Percentiles rank a stretch among this genome's conserved stretches.
These are phyloP conservation scores for Beauveria sp. DNA, from an alignment of 2,329 filamentous ascomycete species.

Conservation along the genomic window DNA sequence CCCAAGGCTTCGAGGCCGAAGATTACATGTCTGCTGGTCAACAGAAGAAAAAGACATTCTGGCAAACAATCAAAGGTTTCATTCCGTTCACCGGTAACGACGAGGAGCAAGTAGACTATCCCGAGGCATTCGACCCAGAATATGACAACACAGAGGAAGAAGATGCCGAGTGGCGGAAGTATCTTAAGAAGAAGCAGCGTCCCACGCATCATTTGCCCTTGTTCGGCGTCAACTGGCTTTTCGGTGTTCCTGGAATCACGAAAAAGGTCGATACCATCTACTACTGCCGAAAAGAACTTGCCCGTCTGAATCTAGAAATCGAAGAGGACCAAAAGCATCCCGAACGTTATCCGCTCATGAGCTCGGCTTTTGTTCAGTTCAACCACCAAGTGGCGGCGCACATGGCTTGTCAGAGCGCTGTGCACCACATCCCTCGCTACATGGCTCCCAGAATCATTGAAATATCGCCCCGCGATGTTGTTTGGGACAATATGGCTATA, in stretches of 20 bases:
- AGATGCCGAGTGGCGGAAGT: conserved; percentile 71
- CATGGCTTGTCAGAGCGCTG: conserved; percentile 92
- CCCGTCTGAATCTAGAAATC: conserved; percentile 84
- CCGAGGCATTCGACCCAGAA: conserved; percentile 53
- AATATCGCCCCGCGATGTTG: conserved; percentile 83
- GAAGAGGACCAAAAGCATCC: conserved; percentile 80
- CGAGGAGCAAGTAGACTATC: conserved; percentile 48
- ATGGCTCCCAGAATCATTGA: conserved; percentile 94
- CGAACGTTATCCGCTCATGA: conserved; percentile 86
- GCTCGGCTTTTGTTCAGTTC: conserved; percentile 96
- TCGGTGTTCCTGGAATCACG: conserved; percentile 68
- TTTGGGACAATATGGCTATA: conserved; percentile 97
- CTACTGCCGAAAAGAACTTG: conserved; percentile 78
- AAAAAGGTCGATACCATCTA: conserved; percentile 95
- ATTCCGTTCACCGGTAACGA: conserved; percentile 43
- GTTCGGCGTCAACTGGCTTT: conserved; percentile 61
- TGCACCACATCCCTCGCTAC: conserved; percentile 83
- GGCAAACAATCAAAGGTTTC: conserved; percentile 40
- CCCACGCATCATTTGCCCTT: conserved; percentile 72
- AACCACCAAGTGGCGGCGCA: conserved; percentile 96
- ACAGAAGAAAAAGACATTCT: conserved; percentile 36
- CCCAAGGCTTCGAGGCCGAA: conserved; percentile 43
- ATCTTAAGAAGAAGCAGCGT: conserved; percentile 72
- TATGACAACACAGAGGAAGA: conserved; percentile 51
- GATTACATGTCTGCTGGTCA: conserved; percentile 19